Evolutionary conservation across 495 filamentous ascomycete genomes (phyloP).

Genomic region (Aspergillus leporis): DNA sequence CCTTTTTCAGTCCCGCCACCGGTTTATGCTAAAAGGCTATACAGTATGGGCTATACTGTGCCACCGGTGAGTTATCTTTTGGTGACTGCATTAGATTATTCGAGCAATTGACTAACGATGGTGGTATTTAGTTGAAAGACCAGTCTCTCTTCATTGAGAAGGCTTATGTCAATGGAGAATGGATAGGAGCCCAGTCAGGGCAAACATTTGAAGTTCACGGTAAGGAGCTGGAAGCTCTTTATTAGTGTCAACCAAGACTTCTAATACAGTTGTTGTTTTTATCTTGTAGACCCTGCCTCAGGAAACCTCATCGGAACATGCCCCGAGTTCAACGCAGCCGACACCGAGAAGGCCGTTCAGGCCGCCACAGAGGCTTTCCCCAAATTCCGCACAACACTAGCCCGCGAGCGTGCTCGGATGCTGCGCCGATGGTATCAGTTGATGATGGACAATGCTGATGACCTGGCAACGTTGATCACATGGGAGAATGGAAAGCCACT

Average conservation of each 20-base stretch:
- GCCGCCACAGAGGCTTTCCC: constrained; percentile 75
- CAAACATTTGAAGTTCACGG: constrained; percentile 80
- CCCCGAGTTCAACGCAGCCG: constrained; percentile 75
- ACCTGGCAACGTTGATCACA: constrained; percentile 87
- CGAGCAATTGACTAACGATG: constrained; percentile 6
- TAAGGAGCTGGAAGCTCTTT: constrained; percentile 24
- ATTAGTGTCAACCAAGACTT: not conserved
- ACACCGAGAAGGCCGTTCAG: constrained; percentile 76
- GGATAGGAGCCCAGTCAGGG: constrained; percentile 70
- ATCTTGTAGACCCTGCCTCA: constrained; percentile 69
- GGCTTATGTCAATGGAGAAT: constrained; percentile 84
- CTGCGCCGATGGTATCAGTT: constrained; percentile 89
- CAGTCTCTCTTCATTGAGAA: constrained; percentile 78
- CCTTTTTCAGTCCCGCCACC: constrained; percentile 40
- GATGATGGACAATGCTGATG: constrained; percentile 83
- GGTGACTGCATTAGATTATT: too few species aligned
- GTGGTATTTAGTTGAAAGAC: constrained; percentile 66
- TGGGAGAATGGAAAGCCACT: constrained; percentile 77
- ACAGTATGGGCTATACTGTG: constrained; percentile 43
- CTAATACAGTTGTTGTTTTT: not conserved
- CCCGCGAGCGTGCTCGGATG: constrained; percentile 78
- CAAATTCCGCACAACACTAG: constrained; percentile 70
- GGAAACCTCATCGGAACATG: constrained; percentile 77
- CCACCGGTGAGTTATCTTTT: constrained; percentile 33
- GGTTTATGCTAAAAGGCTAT: constrained; percentile 37